Evolutionary conservation across 2,329 filamentous ascomycete genomes (phyloP).

Genomic region (Ophiognomonia clavigignenti-juglandacearum): DNA sequence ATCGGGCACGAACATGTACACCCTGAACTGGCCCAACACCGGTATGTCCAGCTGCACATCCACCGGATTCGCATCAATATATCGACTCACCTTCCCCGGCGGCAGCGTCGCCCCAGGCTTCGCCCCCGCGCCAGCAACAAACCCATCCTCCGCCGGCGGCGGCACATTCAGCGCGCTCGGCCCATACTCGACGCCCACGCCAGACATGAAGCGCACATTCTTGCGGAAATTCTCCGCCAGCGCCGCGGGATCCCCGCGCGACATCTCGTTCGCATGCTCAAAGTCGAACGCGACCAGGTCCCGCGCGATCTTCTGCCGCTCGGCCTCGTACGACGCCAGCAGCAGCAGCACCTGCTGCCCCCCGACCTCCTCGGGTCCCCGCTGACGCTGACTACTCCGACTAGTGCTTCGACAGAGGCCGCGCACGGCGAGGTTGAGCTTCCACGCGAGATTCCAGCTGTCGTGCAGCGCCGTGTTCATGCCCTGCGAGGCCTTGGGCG

Average conservation of each 20-base stretch:
- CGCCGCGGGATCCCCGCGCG: constrained; percentile 56
- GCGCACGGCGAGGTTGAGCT: constrained; percentile 47
- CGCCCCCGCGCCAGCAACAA: constrained; percentile 13
- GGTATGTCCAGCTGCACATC: constrained; percentile 51
- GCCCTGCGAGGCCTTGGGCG: constrained; percentile 66
- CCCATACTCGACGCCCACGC: constrained; percentile 54
- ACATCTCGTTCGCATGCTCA: constrained; percentile 52
- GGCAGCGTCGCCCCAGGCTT: constrained; percentile 30
- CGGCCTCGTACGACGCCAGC: constrained; percentile 57
- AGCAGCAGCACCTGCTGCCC: constrained; percentile 41
- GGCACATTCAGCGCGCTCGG: constrained; percentile 9
- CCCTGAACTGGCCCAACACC: constrained; percentile 46
- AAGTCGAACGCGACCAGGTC: constrained; percentile 57
- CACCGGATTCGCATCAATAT: constrained; percentile 49
- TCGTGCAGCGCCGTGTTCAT: constrained; percentile 61
- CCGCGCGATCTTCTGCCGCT: constrained; percentile 57
- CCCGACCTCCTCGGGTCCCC: too few species aligned
- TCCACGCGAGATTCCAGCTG: constrained; percentile 55
- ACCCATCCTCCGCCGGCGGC: not conserved
- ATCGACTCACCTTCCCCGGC: constrained; percentile 44
- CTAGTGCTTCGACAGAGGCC: constrained; percentile 54
- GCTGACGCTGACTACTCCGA: too few species aligned
- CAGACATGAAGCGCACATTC: constrained; percentile 70
- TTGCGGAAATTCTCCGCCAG: constrained; percentile 65
- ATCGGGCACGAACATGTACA: constrained; percentile 39